A percentile compares a stretch with the other conserved stretches of the same genome.
Conservation (phyloP, 805 yeast species). For the Lipomyces kockii region DNA sequence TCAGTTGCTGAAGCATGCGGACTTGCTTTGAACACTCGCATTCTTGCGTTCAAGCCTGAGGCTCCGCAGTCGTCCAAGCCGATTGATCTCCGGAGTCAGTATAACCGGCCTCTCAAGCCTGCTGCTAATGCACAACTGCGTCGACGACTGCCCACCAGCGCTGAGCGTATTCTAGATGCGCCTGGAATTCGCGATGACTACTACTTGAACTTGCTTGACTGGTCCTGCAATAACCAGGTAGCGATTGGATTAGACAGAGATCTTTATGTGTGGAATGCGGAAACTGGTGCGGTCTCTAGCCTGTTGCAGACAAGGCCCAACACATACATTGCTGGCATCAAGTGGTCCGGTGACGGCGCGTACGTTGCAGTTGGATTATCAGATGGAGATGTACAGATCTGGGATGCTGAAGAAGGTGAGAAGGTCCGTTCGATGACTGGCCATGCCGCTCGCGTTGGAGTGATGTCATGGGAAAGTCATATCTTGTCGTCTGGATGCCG, state of each 20-base stretch:
- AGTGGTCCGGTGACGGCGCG: slow-evolving; percentile 91
- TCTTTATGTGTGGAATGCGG: slow-evolving; percentile 92
- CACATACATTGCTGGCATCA: slow-evolving; percentile 66
- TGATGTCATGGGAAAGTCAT: slow-evolving; percentile 85
- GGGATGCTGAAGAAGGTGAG: slow-evolving; percentile 85
- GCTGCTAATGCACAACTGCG: slow-evolving; percentile 44
- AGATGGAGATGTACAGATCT: slow-evolving; percentile 84
- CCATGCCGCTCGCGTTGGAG: slow-evolving; percentile 75
- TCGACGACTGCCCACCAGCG: slow-evolving; percentile 79
- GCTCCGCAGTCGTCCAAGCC: slow-evolving; percentile 63
- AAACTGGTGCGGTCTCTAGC: slow-evolving; percentile 73
- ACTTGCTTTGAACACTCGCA: slow-evolving; percentile 75
- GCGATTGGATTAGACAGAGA: slow-evolving; percentile 87
- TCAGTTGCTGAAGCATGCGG: slow-evolving; percentile 96
- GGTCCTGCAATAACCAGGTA: slow-evolving; percentile 81
- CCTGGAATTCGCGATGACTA: slow-evolving; percentile 95
- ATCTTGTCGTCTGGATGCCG: slow-evolving; percentile 84
- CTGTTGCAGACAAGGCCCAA: slow-evolving; percentile 60
- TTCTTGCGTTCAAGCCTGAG: slow-evolving; percentile 79
- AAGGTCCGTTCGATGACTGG: slow-evolving; percentile 74
- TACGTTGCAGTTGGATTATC: slow-evolving; percentile 82
- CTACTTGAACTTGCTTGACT: slow-evolving; percentile 80
- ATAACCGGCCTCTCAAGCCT: slow-evolving; percentile 45
- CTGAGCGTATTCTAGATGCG: slow-evolving; percentile 93
- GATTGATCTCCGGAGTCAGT: slow-evolving; percentile 46